Conservation (phyloP, 2,329 filamentous ascomycete species). For the Aspergillus oerlinghausenensis region DNA sequence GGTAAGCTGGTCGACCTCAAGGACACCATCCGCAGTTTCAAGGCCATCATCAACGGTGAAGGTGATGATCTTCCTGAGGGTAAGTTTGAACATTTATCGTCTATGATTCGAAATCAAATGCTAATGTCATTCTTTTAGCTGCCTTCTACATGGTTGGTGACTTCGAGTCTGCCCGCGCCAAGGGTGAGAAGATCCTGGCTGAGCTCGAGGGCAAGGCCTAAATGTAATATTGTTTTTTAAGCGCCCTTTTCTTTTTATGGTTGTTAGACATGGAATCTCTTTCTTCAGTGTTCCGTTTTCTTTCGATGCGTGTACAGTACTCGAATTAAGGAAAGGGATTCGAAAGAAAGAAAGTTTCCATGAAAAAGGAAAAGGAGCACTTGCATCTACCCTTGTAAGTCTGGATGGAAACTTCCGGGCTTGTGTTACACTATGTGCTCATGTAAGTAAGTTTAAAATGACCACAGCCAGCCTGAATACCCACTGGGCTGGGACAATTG, state of each 20-base stretch:
- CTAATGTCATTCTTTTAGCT: slow-evolving; percentile 39
- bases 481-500: slow-evolving; percentile 25
- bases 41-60: slow-evolving; percentile 92
- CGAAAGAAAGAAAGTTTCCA: slow-evolving; percentile 16
- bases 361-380: slow-evolving; percentile 13
- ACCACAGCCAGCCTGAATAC: slow-evolving; percentile 35
- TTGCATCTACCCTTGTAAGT: slow-evolving; percentile 20
- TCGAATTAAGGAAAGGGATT: slow-evolving; percentile 35
- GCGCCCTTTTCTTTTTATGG: slow-evolving; percentile 30
- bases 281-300: slow-evolving; percentile 33
- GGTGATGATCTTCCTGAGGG: slow-evolving; percentile 92
- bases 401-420: slow-evolving; percentile 23
- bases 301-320: slow-evolving; percentile 39
- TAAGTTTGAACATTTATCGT: slow-evolving; percentile 40
- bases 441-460: slow-evolving; percentile 39
- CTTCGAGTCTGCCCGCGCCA: slow-evolving; percentile 83
- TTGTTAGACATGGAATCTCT: slow-evolving; percentile 28
- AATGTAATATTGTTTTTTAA: slow-evolving; percentile 41
- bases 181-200: slow-evolving; percentile 99
- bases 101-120: neutral
- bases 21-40: slow-evolving; percentile 97
- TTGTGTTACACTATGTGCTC: slow-evolving; percentile 39
- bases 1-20: slow-evolving; percentile 96
- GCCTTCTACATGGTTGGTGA: slow-evolving; percentile 98
- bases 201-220: slow-evolving; percentile 67